Percentiles rank a stretch among this genome's conserved stretches.
These are phyloP conservation scores for Pichia sp. DNA, from an alignment of 1,139 yeast genomes.

Conservation along the genomic window DNA sequence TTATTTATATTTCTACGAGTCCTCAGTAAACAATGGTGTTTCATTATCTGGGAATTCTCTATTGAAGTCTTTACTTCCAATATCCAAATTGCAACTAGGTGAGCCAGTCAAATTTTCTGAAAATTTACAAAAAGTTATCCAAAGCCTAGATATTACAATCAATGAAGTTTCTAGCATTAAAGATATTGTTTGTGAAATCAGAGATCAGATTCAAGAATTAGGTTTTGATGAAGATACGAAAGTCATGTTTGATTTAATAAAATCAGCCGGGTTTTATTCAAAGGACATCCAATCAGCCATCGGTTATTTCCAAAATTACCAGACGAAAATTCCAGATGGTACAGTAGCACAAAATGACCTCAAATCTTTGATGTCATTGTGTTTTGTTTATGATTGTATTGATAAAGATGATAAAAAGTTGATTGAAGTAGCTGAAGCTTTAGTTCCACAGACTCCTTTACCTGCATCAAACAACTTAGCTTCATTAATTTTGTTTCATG, in stretches of 20 bases:
- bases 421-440: conserved; percentile 38
- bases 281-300: conserved; percentile 33
- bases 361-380: conserved; percentile 29
- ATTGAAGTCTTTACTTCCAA: conserved; percentile 15
- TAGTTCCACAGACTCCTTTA: conserved; percentile 30
- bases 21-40: conserved; percentile 12
- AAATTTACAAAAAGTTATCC: conserved; percentile 7
- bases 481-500: conserved; percentile 37
- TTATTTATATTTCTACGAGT: conserved; percentile 15
- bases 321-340: conserved; percentile 26
- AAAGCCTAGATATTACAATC: conserved; percentile 1
- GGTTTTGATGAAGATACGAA: conserved; percentile 14
- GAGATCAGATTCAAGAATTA: conserved; percentile 13
- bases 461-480: conserved; percentile 36
- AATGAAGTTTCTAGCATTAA: conserved; percentile 8
- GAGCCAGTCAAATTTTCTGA: conserved; percentile 8
- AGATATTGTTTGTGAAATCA: conserved; percentile 11
- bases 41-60: conserved; percentile 13
- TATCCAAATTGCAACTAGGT: conserved; percentile 13
- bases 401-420: conserved; percentile 27
- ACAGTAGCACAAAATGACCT: conserved; percentile 31
- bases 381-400: conserved; percentile 37
- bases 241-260: conserved; percentile 21
- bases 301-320: conserved; percentile 40
- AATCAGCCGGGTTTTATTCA: conserved; percentile 19